Evolutionary conservation across 2,329 filamentous ascomycete species (phyloP).

Genomic region (Calonectria pteridis): DNA sequence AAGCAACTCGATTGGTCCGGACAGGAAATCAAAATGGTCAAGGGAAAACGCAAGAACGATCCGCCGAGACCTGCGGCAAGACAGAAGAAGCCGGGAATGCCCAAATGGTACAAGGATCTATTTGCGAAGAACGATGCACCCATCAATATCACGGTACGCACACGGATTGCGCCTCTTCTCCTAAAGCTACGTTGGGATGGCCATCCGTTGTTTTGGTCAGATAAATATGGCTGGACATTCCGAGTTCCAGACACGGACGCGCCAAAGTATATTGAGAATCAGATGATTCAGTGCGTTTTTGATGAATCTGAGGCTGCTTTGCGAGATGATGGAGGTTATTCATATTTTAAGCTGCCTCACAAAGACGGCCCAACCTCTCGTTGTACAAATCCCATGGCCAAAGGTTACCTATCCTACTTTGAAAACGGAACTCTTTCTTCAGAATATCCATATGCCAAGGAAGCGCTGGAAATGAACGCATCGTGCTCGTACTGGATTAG

Average conservation of each 20-base stretch:
- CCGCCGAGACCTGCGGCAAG: slow-evolving; percentile 80
- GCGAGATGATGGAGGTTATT: slow-evolving; percentile 72
- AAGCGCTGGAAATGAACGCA: slow-evolving; percentile 97
- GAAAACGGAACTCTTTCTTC: slow-evolving; percentile 90
- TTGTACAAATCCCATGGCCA: slow-evolving; percentile 90
- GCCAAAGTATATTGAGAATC: slow-evolving; percentile 75
- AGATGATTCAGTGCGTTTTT: slow-evolving; percentile 82
- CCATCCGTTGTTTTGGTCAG: slow-evolving; percentile 91
- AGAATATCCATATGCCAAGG: slow-evolving; percentile 90
- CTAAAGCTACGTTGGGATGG: slow-evolving; percentile 90
- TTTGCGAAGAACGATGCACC: slow-evolving; percentile 76
- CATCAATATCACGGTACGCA: slow-evolving; percentile 87
- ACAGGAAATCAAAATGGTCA: slow-evolving; percentile 91
- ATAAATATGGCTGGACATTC: slow-evolving; percentile 94
- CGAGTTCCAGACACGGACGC: slow-evolving; percentile 74
- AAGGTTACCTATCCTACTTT: slow-evolving; percentile 91
- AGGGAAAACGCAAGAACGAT: slow-evolving; percentile 89
- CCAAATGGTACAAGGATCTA: slow-evolving; percentile 94
- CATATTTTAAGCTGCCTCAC: slow-evolving; percentile 95
- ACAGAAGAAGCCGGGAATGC: slow-evolving; percentile 96
- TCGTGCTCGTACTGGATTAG: slow-evolving; percentile 99
- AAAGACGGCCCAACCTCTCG: slow-evolving; percentile 91
- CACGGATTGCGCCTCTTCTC: slow-evolving; percentile 86
- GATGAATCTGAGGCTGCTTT: slow-evolving; percentile 78
- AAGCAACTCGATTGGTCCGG: slow-evolving; percentile 95